Percentiles rank a stretch among this genome's conserved stretches.
Conservation (phyloP, 805 yeast species). For the Ogataea angusta region DNA sequence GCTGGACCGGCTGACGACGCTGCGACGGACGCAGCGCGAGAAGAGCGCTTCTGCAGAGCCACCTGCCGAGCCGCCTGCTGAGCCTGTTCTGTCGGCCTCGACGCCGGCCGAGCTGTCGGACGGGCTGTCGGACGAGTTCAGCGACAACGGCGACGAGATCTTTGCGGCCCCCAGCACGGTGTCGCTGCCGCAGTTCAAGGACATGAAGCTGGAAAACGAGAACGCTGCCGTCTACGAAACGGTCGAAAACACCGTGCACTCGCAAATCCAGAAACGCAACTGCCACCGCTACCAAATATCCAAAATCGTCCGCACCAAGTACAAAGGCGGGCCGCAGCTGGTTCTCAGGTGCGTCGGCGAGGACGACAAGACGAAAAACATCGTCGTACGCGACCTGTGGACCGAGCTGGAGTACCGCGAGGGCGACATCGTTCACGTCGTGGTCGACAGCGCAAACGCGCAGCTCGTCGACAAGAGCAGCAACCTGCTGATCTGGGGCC, state of each 20-base stretch:
- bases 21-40: constrained; percentile 2
- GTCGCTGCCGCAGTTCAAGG: constrained; percentile 14
- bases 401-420: constrained; percentile 43
- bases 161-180: constrained; percentile 7
- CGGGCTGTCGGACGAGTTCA: constrained; percentile 21
- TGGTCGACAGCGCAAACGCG: constrained; percentile 40
- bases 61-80: background rate
- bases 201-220: constrained; percentile 20
- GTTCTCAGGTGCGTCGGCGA: constrained; percentile 50
- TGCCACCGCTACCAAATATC: constrained; percentile 48
- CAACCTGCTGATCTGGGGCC: constrained; percentile 74
- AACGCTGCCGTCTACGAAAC: constrained; percentile 14
- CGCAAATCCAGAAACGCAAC: constrained; percentile 44
- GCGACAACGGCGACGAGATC: constrained; percentile 30
- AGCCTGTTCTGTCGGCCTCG: background rate
- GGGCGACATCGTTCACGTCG: constrained; percentile 61
- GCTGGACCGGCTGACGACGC: constrained; percentile 9
- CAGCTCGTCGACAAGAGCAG: constrained; percentile 50
- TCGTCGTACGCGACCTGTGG: constrained; percentile 64
- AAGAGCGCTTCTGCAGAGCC: background rate
- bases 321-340: constrained; percentile 43
- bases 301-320: constrained; percentile 32
- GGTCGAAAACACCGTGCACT: constrained; percentile 31
- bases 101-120: constrained; percentile 5
- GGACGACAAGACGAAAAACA: constrained; percentile 32